phyloP scores from a whole-genome alignment of 805 yeast species.

The Pichia deserticola region DNA sequence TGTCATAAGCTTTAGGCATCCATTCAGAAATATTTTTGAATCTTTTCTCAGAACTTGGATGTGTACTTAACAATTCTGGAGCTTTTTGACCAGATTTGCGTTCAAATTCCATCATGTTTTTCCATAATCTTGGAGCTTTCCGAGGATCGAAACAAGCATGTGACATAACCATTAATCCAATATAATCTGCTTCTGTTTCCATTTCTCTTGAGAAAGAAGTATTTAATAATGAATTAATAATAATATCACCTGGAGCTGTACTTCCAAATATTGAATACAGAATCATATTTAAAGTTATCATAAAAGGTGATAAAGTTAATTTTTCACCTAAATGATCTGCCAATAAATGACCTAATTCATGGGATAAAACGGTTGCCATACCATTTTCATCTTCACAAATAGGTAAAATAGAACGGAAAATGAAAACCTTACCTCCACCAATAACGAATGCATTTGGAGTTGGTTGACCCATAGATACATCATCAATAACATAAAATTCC shows the following conservation, averaged over 20 bases:
- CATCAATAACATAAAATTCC: constrained; percentile 75
- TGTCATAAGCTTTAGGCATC: constrained; percentile 50
- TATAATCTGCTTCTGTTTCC: constrained; percentile 95
- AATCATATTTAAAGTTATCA: constrained; percentile 43
- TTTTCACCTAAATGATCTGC: constrained; percentile 89
- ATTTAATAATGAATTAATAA: constrained; percentile 49
- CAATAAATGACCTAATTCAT: constrained; percentile 89
- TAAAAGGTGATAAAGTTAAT: constrained; percentile 68
- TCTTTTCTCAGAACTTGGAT: constrained; percentile 77
- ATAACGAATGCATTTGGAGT: constrained; percentile 97
- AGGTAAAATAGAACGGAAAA: constrained; percentile 69
- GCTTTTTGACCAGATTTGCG: constrained; percentile 24
- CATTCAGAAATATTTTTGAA: constrained; percentile 60
- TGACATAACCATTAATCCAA: constrained; percentile 89
- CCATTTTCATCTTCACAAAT: constrained; percentile 82
- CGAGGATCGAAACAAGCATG: constrained; percentile 78
- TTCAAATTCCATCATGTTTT: constrained; percentile 60
- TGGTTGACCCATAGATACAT: constrained; percentile 40
- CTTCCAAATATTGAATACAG: constrained; percentile 60
- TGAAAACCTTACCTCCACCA: constrained; percentile 94
- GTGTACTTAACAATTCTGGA: constrained; percentile 75
- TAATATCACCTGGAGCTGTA: constrained; percentile 40
- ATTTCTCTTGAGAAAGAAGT: constrained; percentile 86
- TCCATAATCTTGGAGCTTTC: constrained; percentile 75
- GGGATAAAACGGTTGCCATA: constrained; percentile 88